Base-by-base conservation (phyloP, 164 flowering plant genomes). In the Echeveria elegans region DNA sequence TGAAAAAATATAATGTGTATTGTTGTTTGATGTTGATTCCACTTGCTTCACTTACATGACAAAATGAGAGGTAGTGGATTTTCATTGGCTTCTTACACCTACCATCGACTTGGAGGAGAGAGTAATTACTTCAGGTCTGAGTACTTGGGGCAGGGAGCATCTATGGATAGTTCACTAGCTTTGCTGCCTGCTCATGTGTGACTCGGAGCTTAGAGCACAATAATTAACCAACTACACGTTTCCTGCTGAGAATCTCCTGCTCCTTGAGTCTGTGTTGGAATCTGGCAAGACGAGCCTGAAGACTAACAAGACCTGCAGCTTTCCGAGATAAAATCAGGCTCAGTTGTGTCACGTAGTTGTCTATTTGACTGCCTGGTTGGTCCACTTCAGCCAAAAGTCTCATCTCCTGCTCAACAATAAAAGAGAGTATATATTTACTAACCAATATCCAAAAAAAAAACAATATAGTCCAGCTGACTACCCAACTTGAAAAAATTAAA, bases 291-390 rank as follows among this genome's bases (percentile, higher is more conserved):
- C 97, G 96, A 71, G 96, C 92, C 78, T 94, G 99, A 43, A 94
- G 96, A 74, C 96, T 83, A 31, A 89, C 97, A 66, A 94, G 73
- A 69, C 96, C 83, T 1, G 99, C 97, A 11, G 96, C 94, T 77
- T 94, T 94, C 66, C 96, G 87, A 4, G 97, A 91, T 52, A 94
- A 93, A 76, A 94, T 92, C 77, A 86, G 87, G 74, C 92, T 87
- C 75, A 94, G 70, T 76, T 88, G 97, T 43, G 88, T 76, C 69
- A 94, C 96, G 63, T 94, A 94, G 75, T 86, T 88, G 76, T 94
- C 99, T 12, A 94, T 88, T 9, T 74, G 89, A 75, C 96, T 91
- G 40, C 99, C 99, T n/a, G 99, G 99, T 75, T 88, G 95, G 73
- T 92, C 96, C 53, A 91, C 97, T 77, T 94, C 99, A 4, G 93